Percentiles rank a stretch among this genome's conserved stretches.
Evolutionary conservation across 306 rosid genomes (phyloP).

Genomic region (Senna siamea): DNA sequence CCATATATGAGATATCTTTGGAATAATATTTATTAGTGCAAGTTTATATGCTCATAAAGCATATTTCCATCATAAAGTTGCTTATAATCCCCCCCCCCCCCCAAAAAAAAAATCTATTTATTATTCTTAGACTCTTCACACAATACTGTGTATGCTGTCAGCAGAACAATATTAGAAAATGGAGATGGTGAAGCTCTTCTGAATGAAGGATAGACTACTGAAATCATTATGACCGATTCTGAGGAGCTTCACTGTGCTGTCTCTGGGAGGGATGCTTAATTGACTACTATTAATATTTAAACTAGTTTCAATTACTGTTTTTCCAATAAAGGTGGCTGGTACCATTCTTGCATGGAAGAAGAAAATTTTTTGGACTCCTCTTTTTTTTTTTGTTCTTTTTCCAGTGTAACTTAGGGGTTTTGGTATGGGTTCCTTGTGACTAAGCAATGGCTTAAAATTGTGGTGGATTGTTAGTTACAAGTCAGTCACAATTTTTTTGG

Average conservation of each 20-base stretch:
- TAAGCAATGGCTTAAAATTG: background rate
- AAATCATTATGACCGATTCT: background rate
- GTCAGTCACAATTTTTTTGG: background rate
- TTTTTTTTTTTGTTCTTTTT: background rate
- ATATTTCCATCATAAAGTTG: constrained; percentile 8
- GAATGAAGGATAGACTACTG: background rate
- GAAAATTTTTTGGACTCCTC: background rate
- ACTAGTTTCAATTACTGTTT: background rate
- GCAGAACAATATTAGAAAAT: too few relatives aligned
- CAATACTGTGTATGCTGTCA: too few relatives aligned
- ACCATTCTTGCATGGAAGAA: background rate
- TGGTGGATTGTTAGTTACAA: background rate
- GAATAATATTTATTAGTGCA: background rate
- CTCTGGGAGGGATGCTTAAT: background rate
- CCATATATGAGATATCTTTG: background rate
- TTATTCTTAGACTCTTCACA: too few relatives aligned
- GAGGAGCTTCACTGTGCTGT: background rate
- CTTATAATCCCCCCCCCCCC: too few relatives aligned
- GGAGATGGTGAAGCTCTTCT: too few relatives aligned
- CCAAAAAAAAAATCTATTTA: too few relatives aligned
- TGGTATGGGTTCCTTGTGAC: background rate
- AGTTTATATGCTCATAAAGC: background rate
- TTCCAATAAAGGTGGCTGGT: background rate
- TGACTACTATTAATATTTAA: background rate
- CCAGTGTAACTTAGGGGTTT: background rate